phyloP scores from a whole-genome alignment of 1,284 basidiomycete species.

The Tilletia setariae region DNA sequence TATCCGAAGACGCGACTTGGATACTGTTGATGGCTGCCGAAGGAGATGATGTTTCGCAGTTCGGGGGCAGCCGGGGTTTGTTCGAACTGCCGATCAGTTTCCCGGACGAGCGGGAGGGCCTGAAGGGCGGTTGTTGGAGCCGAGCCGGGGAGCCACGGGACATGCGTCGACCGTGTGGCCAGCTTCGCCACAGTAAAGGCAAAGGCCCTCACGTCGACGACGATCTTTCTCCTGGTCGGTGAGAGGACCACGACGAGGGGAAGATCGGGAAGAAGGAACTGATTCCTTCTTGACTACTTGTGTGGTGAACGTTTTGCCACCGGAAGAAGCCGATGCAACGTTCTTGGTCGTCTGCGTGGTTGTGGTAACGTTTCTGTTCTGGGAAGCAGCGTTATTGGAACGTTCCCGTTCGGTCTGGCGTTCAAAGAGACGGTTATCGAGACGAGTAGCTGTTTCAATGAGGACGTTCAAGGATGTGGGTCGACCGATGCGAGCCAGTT shows the following conservation, averaged over 20 bases:
- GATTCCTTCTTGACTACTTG: neutral
- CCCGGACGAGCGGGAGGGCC: neutral
- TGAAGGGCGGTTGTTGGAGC: neutral
- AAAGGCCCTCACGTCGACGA: neutral
- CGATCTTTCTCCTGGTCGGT: neutral
- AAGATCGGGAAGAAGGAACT: neutral
- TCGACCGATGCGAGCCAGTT: slow-evolving; percentile 1
- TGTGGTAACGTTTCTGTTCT: neutral
- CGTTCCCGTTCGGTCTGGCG: neutral
- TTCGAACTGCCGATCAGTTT: slow-evolving; percentile 8
- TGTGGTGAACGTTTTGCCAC: neutral
- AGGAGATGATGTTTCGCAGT: neutral
- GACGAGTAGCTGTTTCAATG: neutral
- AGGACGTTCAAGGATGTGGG: neutral
- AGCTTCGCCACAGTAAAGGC: neutral
- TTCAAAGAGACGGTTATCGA: slow-evolving; percentile 8
- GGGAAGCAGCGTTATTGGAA: neutral
- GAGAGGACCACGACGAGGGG: neutral
- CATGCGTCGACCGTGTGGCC: neutral
- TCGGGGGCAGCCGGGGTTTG: neutral
- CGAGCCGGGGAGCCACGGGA: neutral
- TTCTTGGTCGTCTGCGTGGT: neutral
- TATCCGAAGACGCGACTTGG: neutral
- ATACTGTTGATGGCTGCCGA: neutral
- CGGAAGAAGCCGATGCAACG: neutral